Evolutionary conservation across 805 yeast genomes (phyloP).

Genomic region (Ogataea siamensis): DNA sequence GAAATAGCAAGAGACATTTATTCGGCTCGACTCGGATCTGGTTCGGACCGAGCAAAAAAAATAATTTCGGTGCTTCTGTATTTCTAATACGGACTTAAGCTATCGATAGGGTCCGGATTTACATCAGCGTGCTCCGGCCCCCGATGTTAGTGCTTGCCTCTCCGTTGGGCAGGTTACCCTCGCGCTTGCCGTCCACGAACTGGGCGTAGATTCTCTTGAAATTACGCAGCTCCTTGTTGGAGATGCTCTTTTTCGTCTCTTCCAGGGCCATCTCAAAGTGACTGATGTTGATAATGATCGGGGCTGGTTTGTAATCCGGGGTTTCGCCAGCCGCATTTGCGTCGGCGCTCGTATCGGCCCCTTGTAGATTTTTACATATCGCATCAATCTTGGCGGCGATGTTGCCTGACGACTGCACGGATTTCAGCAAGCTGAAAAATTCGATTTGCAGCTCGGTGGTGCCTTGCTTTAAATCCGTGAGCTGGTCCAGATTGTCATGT

Average conservation of each 20-base stretch:
- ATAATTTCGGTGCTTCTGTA: neutral
- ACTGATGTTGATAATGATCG: constrained; percentile 26
- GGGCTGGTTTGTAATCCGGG: neutral
- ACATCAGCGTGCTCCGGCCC: constrained; percentile 81
- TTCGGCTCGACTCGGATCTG: constrained; percentile 1
- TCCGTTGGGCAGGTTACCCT: constrained; percentile 88
- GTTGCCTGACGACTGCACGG: constrained; percentile 11
- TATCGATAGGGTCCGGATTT: constrained; percentile 16
- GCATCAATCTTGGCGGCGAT: constrained; percentile 23
- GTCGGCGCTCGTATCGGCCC: neutral
- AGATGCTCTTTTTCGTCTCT: constrained; percentile 90
- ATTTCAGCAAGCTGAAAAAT: constrained; percentile 23
- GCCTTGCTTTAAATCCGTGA: constrained; percentile 32
- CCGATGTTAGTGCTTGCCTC: constrained; percentile 78
- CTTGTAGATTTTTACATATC: constrained; percentile 16
- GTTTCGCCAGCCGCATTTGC: too few relatives aligned
- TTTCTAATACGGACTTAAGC: constrained; percentile 7
- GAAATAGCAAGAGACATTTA: too few relatives aligned
- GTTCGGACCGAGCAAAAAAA: constrained; percentile 1
- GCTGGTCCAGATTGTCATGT: constrained; percentile 59
- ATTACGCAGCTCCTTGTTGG: constrained; percentile 64
- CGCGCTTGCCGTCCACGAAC: constrained; percentile 63
- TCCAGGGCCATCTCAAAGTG: constrained; percentile 62
- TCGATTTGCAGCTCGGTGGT: constrained; percentile 16
- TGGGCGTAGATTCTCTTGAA: constrained; percentile 62